Percentiles rank a stretch among this genome's conserved stretches.
phyloP scores from a whole-genome alignment of 495 filamentous ascomycete species.

The Aspergillus ellipticus region DNA sequence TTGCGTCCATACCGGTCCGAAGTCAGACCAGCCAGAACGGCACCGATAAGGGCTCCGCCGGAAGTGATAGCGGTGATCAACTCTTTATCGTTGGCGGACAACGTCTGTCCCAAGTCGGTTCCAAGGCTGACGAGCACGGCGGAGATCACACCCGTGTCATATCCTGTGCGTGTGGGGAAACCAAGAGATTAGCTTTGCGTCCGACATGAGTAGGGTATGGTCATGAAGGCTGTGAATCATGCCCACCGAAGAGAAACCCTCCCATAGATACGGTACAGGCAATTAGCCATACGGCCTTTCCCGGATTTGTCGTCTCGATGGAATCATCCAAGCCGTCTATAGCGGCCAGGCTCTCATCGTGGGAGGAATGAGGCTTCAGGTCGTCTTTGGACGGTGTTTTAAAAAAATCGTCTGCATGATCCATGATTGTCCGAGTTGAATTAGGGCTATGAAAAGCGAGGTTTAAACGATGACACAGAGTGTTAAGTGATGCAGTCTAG shows the following conservation, averaged over 20 bases:
- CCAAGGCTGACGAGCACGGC: conserved; percentile 44
- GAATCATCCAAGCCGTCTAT: conserved; percentile 5
- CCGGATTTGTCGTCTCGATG: conserved; percentile 5
- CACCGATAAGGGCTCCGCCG: conserved; percentile 48
- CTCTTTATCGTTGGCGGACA: conserved; percentile 39
- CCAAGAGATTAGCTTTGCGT: background rate
- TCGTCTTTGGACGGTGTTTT: background rate
- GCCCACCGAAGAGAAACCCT: conserved; percentile 33
- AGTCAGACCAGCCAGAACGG: conserved; percentile 44
- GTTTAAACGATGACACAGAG: background rate
- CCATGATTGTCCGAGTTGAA: background rate
- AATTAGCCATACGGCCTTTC: conserved; percentile 27
- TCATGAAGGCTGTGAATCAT: background rate
- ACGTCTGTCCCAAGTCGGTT: conserved; percentile 25
- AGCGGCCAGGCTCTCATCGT: conserved; percentile 2
- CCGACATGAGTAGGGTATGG: background rate
- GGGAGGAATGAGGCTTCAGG: background rate
- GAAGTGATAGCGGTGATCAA: conserved; percentile 47
- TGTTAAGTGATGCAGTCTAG: background rate
- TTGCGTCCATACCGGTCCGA: conserved; percentile 51
- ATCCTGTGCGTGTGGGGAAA: conserved; percentile 14
- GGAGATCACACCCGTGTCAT: conserved; percentile 49
- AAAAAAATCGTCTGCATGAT: background rate
- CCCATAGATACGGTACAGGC: conserved; percentile 33
- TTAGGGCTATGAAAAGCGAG: background rate